Percentiles rank a stretch among this genome's conserved stretches.
phyloP scores from a whole-genome alignment of 2,329 filamentous ascomycete genomes.

The Diaporthe destruens region DNA sequence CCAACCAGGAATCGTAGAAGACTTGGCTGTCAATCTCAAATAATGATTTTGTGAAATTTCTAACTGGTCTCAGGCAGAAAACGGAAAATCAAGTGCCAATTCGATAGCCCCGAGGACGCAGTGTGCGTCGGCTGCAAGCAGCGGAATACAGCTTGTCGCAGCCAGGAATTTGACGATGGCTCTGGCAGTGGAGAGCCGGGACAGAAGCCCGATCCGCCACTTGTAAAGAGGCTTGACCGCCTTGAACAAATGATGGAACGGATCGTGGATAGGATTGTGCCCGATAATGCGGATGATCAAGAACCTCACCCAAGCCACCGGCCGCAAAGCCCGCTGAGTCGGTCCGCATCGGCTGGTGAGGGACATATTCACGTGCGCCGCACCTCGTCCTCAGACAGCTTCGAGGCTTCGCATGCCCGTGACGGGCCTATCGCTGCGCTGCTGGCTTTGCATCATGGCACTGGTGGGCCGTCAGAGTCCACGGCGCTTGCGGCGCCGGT shows the following conservation, averaged over 20 bases:
- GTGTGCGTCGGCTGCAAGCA: slow-evolving; percentile 59
- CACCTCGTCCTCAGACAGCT: slow-evolving; percentile 46
- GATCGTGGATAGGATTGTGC: slow-evolving; percentile 56
- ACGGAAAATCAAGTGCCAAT: slow-evolving; percentile 64
- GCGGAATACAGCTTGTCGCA: slow-evolving; percentile 57
- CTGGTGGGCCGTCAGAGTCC: slow-evolving; percentile 37
- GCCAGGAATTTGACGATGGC: slow-evolving; percentile 60
- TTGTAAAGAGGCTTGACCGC: slow-evolving; percentile 58
- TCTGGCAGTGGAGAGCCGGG: slow-evolving; percentile 43
- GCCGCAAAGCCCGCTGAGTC: slow-evolving; percentile 43
- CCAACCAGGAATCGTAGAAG: neutral
- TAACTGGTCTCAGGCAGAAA: slow-evolving; percentile 51
- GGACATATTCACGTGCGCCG: slow-evolving; percentile 45
- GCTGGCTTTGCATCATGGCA: slow-evolving; percentile 45
- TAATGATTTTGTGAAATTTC: neutral
- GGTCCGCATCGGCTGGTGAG: slow-evolving; percentile 31
- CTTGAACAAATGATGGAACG: slow-evolving; percentile 62
- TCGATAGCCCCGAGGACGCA: slow-evolving; percentile 52
- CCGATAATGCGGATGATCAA: slow-evolving; percentile 36
- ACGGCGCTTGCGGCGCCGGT: slow-evolving; percentile 43
- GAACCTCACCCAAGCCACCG: slow-evolving; percentile 17
- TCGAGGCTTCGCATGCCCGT: slow-evolving; percentile 48
- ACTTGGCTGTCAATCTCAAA: no score
- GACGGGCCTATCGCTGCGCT: slow-evolving; percentile 49
- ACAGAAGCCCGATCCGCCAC: slow-evolving; percentile 52